Conservation (phyloP, 371 early-diverging fungal genomes). For the Syncephalastrum monosporum region DNA sequence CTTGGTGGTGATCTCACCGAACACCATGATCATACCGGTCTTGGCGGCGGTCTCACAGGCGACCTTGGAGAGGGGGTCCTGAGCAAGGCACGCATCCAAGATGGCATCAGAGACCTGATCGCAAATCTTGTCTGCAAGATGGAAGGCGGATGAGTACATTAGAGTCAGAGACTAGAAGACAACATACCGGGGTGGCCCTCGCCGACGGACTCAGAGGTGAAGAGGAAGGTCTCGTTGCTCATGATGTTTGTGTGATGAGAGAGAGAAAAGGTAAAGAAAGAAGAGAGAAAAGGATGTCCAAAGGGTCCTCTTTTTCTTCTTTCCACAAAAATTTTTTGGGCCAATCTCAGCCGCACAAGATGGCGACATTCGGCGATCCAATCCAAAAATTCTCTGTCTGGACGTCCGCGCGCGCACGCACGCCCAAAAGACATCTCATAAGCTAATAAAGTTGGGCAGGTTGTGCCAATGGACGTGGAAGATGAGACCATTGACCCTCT, state of each 20-base stretch:
- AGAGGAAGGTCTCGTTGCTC: conserved; percentile 80
- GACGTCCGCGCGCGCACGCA: too few species aligned
- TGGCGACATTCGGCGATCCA: too few species aligned
- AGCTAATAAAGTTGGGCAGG: too few species aligned
- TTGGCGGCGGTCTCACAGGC: conserved; percentile 99
- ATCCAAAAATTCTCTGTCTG: too few species aligned
- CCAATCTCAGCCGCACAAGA: too few species aligned
- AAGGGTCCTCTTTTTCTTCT: too few species aligned
- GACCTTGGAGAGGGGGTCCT: conserved; percentile 97
- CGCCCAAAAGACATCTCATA: too few species aligned
- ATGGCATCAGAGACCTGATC: conserved; percentile 99
- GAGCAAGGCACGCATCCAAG: conserved; percentile 96
- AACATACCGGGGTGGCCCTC: conserved; percentile 96
- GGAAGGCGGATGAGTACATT: not conserved
- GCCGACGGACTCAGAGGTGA: conserved; percentile 99
- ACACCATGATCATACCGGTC: conserved; percentile 99
- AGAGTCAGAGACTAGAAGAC: not conserved
- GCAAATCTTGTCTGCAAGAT: conserved; percentile 95
- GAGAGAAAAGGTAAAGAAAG: conserved; percentile 5
- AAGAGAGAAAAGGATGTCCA: not conserved
- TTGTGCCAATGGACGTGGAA: too few species aligned
- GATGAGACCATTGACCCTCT: too few species aligned
- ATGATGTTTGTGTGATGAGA: conserved; percentile 12
- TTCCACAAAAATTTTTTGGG: too few species aligned
- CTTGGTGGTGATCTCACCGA: conserved; percentile 99